Base-by-base conservation (phyloP, 345 rosid species). In the Populus davidiana region DNA sequence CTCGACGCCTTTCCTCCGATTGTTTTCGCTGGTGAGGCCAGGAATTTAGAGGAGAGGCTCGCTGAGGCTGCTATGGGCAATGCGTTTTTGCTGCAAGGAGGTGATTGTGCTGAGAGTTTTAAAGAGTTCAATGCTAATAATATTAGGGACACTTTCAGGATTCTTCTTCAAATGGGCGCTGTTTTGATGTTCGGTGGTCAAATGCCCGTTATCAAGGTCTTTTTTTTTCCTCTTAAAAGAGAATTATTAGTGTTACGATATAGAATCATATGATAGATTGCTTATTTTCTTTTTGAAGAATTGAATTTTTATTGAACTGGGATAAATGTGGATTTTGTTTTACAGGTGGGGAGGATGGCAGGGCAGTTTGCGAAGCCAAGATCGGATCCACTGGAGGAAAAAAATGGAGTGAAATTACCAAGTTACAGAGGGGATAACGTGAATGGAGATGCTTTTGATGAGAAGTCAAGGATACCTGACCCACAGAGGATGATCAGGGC, bases 341-440 rank as follows among this genome's bases (percentile, higher is more conserved):
- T 70, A 11, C 63, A 80, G 83, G 83, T 80, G 72, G 83, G 83
- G 31, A 71, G 83, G 67, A 75, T 80, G 83, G 83, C 83, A 6
- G 83, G 83, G 25, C 83, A 80, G 68, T 80, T 80, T 65, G 83
- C 83, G 43, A 80, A 80, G 72, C 83, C 83, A 41, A 80, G 83
- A 52, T 80, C 83, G 25, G 83, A 75, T 13, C 47, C 71, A 2
- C 50, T 80, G 39, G 83, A 80, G 75, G 83, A 80, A 64, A 75
- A 64, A 44, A 69, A 80, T 38, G 83, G 83, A n/a, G 83, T 80
- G 68, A 75, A 80, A 71, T 50, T 80, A 68, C 83, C 83, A 12
- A 80, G 83, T 65, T 80, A 80, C 71, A 70, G 83, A 52, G 83
- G 83, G 27, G 83, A 80, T 43, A 80, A 80, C 12, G 61, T 80